Percentiles rank a stretch among this genome's conserved stretches.
These are phyloP conservation scores for Claviceps citrina DNA, from an alignment of 2,329 filamentous ascomycete genomes.

Conservation along the genomic window DNA sequence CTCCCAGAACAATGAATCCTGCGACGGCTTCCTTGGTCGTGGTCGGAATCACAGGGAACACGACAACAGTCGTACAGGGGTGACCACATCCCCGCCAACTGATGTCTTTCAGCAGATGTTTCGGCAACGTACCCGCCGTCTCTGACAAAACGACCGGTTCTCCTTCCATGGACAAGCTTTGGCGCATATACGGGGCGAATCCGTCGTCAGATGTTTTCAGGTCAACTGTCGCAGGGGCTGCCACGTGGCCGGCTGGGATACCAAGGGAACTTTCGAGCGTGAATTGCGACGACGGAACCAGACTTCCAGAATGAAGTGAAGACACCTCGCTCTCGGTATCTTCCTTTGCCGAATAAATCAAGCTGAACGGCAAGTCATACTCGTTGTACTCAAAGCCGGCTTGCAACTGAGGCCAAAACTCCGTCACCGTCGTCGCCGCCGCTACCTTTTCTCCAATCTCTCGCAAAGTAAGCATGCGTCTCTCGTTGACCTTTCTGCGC, in stretches of 20 bases:
- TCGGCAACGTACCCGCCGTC: slow-evolving; percentile 50
- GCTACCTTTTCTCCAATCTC: slow-evolving; percentile 65
- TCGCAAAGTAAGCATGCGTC: slow-evolving; percentile 62
- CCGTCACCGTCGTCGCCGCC: slow-evolving; percentile 53
- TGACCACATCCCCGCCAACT: slow-evolving; percentile 58
- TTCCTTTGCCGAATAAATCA: slow-evolving; percentile 62
- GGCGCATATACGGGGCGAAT: slow-evolving; percentile 61
- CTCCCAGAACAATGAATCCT: slow-evolving; percentile 64
- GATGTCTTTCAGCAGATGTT: slow-evolving; percentile 48
- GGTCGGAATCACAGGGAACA: slow-evolving; percentile 67
- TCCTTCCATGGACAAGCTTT: slow-evolving; percentile 52
- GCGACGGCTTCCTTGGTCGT: slow-evolving; percentile 54
- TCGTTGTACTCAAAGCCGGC: slow-evolving; percentile 59
- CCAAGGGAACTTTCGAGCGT: slow-evolving; percentile 59
- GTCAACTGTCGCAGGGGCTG: slow-evolving; percentile 48
- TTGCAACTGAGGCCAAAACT: slow-evolving; percentile 58
- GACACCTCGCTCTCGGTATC: slow-evolving; percentile 56
- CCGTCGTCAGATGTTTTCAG: slow-evolving; percentile 54
- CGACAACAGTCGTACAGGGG: slow-evolving; percentile 52
- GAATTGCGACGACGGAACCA: slow-evolving; percentile 45
- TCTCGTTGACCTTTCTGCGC: slow-evolving; percentile 58
- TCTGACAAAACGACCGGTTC: slow-evolving; percentile 52
- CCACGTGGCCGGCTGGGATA: slow-evolving; percentile 46
- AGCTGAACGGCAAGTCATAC: slow-evolving; percentile 58
- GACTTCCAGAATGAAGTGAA: slow-evolving; percentile 53